A percentile compares a stretch with the other conserved stretches of the same genome.
Conservation (phyloP, 768 basidiomycete genomes). For the Podaxis rugospora region DNA sequence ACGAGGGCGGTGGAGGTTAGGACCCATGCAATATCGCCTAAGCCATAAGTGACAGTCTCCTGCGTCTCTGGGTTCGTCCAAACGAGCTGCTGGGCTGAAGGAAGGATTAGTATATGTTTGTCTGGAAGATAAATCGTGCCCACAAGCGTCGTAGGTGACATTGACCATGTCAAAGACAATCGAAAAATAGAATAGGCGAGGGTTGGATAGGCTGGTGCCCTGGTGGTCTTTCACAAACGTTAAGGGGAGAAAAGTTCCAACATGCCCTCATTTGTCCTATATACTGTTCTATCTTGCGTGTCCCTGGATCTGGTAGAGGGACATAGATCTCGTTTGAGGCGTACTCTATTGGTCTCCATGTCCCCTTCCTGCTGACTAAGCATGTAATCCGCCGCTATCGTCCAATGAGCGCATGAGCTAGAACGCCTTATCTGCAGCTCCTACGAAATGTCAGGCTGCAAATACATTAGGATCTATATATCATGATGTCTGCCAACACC, state of each 20-base stretch:
- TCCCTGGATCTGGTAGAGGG: neutral
- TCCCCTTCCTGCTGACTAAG: conserved; percentile 2
- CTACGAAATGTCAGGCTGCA: neutral
- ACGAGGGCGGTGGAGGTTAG: conserved; percentile 76
- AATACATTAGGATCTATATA: neutral
- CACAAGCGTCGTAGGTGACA: conserved; percentile 26
- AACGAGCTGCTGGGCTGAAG: conserved; percentile 7
- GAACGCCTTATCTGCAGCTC: neutral
- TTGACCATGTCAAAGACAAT: conserved; percentile 25
- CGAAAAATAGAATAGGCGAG: neutral
- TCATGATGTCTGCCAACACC: neutral
- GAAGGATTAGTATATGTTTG: conserved; percentile 2
- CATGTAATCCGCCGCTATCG: conserved; percentile 7
- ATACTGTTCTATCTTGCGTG: neutral
- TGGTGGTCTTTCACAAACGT: neutral
- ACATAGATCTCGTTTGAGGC: neutral
- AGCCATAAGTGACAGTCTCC: conserved; percentile 29
- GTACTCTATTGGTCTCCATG: neutral
- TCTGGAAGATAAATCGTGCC: conserved; percentile 11
- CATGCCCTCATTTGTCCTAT: neutral
- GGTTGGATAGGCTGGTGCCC: neutral
- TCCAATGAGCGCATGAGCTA: conserved; percentile 7
- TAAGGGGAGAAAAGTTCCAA: neutral
- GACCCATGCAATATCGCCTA: conserved; percentile 52
- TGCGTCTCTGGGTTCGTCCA: neutral